A percentile compares a stretch with the other conserved stretches of the same genome.
Evolutionary conservation across 1,139 yeast species (phyloP).

Genomic region (Saccharomycopsis phalli): DNA sequence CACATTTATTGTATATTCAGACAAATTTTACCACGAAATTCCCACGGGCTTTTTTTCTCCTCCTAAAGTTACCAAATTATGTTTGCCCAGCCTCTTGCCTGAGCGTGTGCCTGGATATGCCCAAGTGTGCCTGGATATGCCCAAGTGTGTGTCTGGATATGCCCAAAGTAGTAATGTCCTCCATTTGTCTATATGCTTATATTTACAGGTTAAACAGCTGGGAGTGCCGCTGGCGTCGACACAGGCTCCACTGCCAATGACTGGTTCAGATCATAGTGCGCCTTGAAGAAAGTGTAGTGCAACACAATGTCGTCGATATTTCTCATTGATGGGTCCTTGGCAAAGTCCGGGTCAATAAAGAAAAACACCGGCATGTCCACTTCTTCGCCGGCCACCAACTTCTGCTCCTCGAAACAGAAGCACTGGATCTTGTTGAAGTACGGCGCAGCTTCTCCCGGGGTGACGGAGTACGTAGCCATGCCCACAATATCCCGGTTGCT

Average conservation of each 20-base stretch:
- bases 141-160: too few species aligned
- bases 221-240: not conserved
- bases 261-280: conserved; percentile 28
- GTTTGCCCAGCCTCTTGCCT: too few species aligned
- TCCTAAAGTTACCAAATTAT: too few species aligned
- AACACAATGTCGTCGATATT: conserved; percentile 83
- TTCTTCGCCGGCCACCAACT: conserved; percentile 90
- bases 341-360: conserved; percentile 96
- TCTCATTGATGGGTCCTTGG: conserved; percentile 88
- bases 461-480: conserved; percentile 94
- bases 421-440: conserved; percentile 96
- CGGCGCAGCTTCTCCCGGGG: conserved; percentile 94
- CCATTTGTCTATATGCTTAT: too few species aligned
- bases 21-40: too few species aligned
- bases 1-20: too few species aligned
- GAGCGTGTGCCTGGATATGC: too few species aligned
- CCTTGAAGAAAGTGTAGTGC: conserved; percentile 83
- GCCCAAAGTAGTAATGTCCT: too few species aligned
- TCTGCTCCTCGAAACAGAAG: conserved; percentile 95
- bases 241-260: conserved; percentile 10
- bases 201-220: too few species aligned
- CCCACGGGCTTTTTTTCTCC: too few species aligned
- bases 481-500: conserved; percentile 90
- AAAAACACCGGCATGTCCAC: conserved; percentile 99
- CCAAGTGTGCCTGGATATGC: too few species aligned